Evolutionary conservation across 2,329 filamentous ascomycete species (phyloP), one percentile per base, ranked within the genome.

Genomic region (Botryosphaeria dothidea): DNA sequence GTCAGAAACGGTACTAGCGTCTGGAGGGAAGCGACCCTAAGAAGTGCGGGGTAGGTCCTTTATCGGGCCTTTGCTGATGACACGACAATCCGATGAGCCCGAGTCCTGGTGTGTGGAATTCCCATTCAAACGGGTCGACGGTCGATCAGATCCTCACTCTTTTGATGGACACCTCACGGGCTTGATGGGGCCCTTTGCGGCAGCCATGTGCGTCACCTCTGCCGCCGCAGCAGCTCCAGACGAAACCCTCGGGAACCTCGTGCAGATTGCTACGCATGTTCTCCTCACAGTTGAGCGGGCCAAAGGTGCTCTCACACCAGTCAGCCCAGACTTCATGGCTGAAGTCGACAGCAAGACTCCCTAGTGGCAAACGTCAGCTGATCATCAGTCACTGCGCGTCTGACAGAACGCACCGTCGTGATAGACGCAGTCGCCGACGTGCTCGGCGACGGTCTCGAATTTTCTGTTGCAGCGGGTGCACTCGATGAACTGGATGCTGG

Each of bases 381-480:
- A 43, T 25, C n/a, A n/a, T n/a, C 36, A 13, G 31, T 21, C n/a
- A 56, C 25, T 21, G 19, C 29, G 23, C 9, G 45, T 48, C 25
- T n/a, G 52, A 21, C 27, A 54, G 45, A 25, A 57, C 52, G 34
- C 21, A 65, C 63, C 63, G 15, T 51, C 45, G 21, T 65, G 63
- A 43, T 46, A 65, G 6, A 48, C 46, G 36, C 63, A 65, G 4
- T 65, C 63, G 54, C 63, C 46, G 19, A 31, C 31, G 13, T 38
- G 45, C 19, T 65, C 46, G 36, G 46, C n/a, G 23, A 45, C 34
- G 17, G 49, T 48, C 23, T 65, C 63, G 45, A 60, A 65, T n/a
- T 65, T 57, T 23, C 56, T 60, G 56, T 61, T 56, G 23, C 54
- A 57, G n/a, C 63, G 48, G 23, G 25, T 34, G 27, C 54, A 57